Percentiles rank a stretch among this genome's conserved stretches.
Conservation (phyloP, 352 stramenopile genomes). For the Pythium sukuiense region DNA sequence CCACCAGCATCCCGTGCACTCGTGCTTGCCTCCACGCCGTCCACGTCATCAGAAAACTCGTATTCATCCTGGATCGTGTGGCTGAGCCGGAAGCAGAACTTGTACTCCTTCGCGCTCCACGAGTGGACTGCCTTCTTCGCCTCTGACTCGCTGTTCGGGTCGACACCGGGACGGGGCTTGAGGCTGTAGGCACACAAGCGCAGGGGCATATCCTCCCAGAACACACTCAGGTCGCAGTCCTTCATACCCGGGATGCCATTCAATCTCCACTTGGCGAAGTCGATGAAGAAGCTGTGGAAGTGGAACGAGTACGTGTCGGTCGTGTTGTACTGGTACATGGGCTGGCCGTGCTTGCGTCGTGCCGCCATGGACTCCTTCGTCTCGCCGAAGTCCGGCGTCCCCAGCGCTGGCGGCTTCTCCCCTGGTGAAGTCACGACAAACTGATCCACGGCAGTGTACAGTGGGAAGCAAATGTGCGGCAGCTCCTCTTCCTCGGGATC, state of each 20-base stretch:
- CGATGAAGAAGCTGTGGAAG: slow-evolving; percentile 73
- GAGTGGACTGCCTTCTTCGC: slow-evolving; percentile 36
- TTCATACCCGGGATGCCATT: slow-evolving; percentile 53
- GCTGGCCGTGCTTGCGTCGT: slow-evolving; percentile 34
- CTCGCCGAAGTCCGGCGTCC: slow-evolving; percentile 57
- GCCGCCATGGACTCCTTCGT: slow-evolving; percentile 34
- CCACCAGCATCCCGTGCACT: neutral
- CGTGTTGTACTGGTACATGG: slow-evolving; percentile 58
- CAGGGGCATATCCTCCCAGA: slow-evolving; percentile 66
- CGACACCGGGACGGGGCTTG: slow-evolving; percentile 22
- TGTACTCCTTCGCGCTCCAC: slow-evolving; percentile 46
- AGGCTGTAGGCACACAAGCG: slow-evolving; percentile 58
- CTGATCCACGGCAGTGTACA: slow-evolving; percentile 67
- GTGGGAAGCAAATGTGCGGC: slow-evolving; percentile 64
- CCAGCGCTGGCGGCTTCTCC: slow-evolving; percentile 35
- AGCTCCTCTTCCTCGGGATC: slow-evolving; percentile 45
- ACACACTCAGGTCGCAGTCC: slow-evolving; percentile 41
- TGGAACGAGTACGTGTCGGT: slow-evolving; percentile 70
- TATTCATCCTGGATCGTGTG: slow-evolving; percentile 34
- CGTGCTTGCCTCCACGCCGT: slow-evolving; percentile 2
- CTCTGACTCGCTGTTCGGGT: slow-evolving; percentile 25
- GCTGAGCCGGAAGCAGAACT: slow-evolving; percentile 55
- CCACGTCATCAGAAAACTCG: slow-evolving; percentile 13
- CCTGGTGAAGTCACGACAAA: slow-evolving; percentile 52
- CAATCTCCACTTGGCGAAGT: slow-evolving; percentile 57